Evolutionary conservation across 148 eudicot genomes (phyloP).

Genomic region (Simmondsia chinensis): DNA sequence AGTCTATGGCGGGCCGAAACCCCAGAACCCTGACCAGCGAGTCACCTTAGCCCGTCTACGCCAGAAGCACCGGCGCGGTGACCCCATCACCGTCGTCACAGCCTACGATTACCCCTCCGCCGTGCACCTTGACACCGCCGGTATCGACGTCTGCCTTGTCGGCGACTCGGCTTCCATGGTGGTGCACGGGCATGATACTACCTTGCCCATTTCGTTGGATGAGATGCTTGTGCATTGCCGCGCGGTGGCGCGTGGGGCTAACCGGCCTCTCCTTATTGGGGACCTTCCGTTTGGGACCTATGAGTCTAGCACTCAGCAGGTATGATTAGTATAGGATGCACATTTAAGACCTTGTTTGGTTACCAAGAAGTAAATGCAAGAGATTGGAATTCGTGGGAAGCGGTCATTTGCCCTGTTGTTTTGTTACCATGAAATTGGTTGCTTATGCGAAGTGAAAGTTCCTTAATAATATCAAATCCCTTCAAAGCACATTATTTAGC

Average conservation of each 20-base stretch:
- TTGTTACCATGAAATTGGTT: no score
- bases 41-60: constrained; percentile 54
- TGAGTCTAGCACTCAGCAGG: constrained; percentile 74
- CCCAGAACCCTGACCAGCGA: constrained; percentile 53
- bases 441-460: no score
- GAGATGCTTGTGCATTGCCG: constrained; percentile 95
- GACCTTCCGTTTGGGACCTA: constrained; percentile 86
- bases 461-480: no score
- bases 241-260: constrained; percentile 84
- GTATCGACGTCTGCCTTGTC: constrained; percentile 75
- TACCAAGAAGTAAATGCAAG: no score
- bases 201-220: constrained; percentile 71
- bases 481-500: no score
- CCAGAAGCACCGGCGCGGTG: constrained; percentile 50
- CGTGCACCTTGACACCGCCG: constrained; percentile 78
- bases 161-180: constrained; percentile 98
- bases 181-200: constrained; percentile 88
- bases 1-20: constrained; percentile 90
- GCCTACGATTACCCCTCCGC: constrained; percentile 93
- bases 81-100: constrained; percentile 76
- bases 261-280: constrained; percentile 74
- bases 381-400: no score
- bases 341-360: no score
- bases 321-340: constrained; percentile 8
- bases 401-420: no score